These are phyloP conservation scores for Chlorociboria aeruginascens DNA, from an alignment of 495 filamentous ascomycete genomes.

Conservation along the genomic window DNA sequence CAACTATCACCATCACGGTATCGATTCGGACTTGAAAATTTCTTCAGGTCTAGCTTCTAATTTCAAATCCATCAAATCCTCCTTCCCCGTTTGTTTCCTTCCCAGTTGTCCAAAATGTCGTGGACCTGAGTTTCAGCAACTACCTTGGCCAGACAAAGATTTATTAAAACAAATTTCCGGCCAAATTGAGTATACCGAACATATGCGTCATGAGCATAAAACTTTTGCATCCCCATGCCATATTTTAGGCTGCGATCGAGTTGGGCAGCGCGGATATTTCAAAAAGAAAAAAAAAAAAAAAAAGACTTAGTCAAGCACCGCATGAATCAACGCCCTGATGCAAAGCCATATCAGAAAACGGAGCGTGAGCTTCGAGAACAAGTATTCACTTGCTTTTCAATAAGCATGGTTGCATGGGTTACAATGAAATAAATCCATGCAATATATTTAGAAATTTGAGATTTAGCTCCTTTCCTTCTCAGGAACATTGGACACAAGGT, in stretches of 20 bases:
- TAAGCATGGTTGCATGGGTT: no score
- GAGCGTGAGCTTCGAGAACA: constrained; percentile 6
- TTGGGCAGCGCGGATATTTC: constrained; percentile 24
- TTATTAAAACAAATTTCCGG: constrained; percentile 16
- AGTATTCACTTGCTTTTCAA: no score
- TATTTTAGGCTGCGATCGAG: constrained; percentile 22
- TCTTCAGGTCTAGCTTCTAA: not conserved
- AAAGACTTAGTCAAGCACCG: constrained; percentile 23
- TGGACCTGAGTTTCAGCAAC: constrained; percentile 3
- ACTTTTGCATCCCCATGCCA: constrained; percentile 22
- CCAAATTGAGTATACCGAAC: constrained; percentile 20
- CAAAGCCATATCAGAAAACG: not conserved
- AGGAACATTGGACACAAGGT: no score
- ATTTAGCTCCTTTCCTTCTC: no score
- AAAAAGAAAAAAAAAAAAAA: constrained; percentile 16
- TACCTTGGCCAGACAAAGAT: not conserved
- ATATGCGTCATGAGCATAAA: constrained; percentile 26
- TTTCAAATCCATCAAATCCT: not conserved
- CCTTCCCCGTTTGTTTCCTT: constrained; percentile 1
- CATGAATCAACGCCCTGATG: constrained; percentile 13
- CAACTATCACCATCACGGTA: constrained; percentile 23
- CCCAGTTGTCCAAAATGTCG: not conserved
- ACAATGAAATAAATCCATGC: no score
- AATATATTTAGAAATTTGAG: no score
- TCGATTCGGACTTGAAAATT: not conserved